Evolutionary conservation across 2,329 filamentous ascomycete genomes (phyloP).

Genomic region (Arachnomyces sp.): DNA sequence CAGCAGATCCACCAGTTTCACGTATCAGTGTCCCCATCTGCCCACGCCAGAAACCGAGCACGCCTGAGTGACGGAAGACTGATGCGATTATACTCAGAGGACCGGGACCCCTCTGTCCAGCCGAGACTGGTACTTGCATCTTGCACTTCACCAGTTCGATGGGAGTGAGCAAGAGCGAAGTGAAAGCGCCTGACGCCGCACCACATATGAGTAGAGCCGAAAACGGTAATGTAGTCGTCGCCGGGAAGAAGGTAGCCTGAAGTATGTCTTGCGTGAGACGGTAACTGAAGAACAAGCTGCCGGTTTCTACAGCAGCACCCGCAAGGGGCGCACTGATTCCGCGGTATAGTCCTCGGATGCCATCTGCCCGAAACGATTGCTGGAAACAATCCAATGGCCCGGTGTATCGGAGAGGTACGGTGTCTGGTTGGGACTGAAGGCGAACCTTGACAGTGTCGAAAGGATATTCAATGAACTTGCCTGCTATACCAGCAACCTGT

Average conservation of each 20-base stretch:
- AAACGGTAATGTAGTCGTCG: slow-evolving; percentile 57
- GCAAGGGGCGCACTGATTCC: slow-evolving; percentile 86
- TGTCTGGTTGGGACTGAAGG: slow-evolving; percentile 87
- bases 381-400: slow-evolving; percentile 90
- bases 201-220: slow-evolving; percentile 68
- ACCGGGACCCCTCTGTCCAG: slow-evolving; percentile 42
- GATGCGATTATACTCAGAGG: slow-evolving; percentile 66
- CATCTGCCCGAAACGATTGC: slow-evolving; percentile 72
- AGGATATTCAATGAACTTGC: slow-evolving; percentile 96
- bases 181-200: slow-evolving; percentile 78
- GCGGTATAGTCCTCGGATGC: slow-evolving; percentile 74
- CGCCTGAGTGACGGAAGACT: slow-evolving; percentile 72
- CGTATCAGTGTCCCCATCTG: slow-evolving; percentile 89
- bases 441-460: slow-evolving; percentile 98
- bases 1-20: slow-evolving; percentile 84
- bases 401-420: slow-evolving; percentile 68
- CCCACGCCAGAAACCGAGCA: slow-evolving; percentile 88
- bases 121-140: slow-evolving; percentile 66
- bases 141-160: slow-evolving; percentile 98
- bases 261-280: slow-evolving; percentile 55
- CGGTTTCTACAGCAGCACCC: slow-evolving; percentile 86
- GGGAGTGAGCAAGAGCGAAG: slow-evolving; percentile 83
- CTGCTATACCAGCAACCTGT: slow-evolving; percentile 72
- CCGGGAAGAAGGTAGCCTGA: slow-evolving; percentile 54
- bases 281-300: slow-evolving; percentile 88